Evolutionary conservation across 2,329 filamentous ascomycete genomes (phyloP), one percentile per base, ranked within the genome.

Genomic region (Pestalotiopsis sp.): DNA sequence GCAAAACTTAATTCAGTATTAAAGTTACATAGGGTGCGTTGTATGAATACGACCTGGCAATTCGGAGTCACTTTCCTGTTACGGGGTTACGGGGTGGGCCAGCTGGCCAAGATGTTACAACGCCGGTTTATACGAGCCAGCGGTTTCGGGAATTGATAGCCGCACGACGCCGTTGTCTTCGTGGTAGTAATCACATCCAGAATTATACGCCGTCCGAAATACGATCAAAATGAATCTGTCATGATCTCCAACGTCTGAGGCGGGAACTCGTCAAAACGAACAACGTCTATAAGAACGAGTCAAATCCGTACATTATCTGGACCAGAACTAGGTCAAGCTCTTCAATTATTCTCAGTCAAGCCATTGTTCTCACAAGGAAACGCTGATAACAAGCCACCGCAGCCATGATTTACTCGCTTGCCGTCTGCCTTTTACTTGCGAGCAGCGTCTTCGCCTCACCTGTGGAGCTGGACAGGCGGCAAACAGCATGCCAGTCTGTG

Each of bases 401-500:
- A 45, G 39, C 39, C 39, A 45, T 45, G 39, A 12, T 45, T 3
- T 17, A 45, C 39, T 17, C 39, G 3, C 39, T 17, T 3, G 39
- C 4, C 14, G 39, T 17, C 12, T 45, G 11, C 39, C 12, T 45
- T 17, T 2, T 45, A 17, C 12, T 45, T 45, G 39, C 12, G 39
- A 45, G 39, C 39, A 45, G 39, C 39, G 39, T 2, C 39, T 17
- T 45, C 39, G 39, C 39, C 2, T 45, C 39, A 1, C 39, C 39
- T 45, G 39, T 45, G 39, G 39, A 45, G 12, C 12, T 45, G 39
- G 39, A 45, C 39, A 13, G 39, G 58, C 70, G 27, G 39, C 39
- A 45, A 17, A 45, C 39, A 17, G 39, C 39, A 45, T 75, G 73
- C 68, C 65, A 71, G 17, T 70, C 70, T 57, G 68, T 71, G 17